Evolutionary conservation across 495 filamentous ascomycete genomes (phyloP).

Genomic region (Neurospora sp.): DNA sequence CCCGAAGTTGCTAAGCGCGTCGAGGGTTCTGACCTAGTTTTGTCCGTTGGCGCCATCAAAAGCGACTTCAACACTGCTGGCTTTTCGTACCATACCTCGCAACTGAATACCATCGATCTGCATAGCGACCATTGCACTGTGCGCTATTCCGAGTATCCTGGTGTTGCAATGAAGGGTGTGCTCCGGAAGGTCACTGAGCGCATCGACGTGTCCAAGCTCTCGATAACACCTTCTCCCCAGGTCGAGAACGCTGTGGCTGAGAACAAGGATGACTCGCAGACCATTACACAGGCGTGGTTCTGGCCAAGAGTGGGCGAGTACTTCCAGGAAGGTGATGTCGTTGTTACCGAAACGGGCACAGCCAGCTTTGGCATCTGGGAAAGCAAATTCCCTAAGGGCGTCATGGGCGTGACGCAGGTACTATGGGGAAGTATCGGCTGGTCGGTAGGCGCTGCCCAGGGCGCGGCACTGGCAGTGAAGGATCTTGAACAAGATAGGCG

Average conservation of each 20-base stretch:
- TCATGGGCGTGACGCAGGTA: conserved; percentile 71
- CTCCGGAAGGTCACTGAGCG: conserved; percentile 58
- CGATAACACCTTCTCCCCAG: conserved; percentile 29
- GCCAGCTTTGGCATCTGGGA: conserved; percentile 87
- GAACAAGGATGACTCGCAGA: conserved; percentile 36
- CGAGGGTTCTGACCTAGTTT: conserved; percentile 71
- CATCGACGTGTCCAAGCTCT: conserved; percentile 48
- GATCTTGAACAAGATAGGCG: conserved; percentile 45
- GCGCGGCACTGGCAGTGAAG: conserved; percentile 60
- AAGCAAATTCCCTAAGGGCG: conserved; percentile 64
- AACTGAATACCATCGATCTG: conserved; percentile 79
- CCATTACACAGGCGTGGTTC: conserved; percentile 75
- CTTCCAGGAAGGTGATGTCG: conserved; percentile 62
- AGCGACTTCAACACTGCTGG: conserved; percentile 89
- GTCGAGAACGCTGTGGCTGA: conserved; percentile 48
- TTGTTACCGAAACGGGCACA: conserved; percentile 85
- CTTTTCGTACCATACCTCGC: conserved; percentile 75
- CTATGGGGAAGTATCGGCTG: conserved; percentile 87
- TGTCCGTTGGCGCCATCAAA: conserved; percentile 70
- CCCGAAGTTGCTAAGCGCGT: conserved; percentile 60
- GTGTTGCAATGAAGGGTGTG: conserved; percentile 79
- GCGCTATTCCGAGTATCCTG: conserved; percentile 73
- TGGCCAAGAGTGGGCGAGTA: conserved; percentile 77
- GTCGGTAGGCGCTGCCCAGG: conserved; percentile 68
- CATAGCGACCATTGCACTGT: conserved; percentile 69